phyloP scores from a whole-genome alignment of 1,139 yeast species.

The Candida albicans region DNA sequence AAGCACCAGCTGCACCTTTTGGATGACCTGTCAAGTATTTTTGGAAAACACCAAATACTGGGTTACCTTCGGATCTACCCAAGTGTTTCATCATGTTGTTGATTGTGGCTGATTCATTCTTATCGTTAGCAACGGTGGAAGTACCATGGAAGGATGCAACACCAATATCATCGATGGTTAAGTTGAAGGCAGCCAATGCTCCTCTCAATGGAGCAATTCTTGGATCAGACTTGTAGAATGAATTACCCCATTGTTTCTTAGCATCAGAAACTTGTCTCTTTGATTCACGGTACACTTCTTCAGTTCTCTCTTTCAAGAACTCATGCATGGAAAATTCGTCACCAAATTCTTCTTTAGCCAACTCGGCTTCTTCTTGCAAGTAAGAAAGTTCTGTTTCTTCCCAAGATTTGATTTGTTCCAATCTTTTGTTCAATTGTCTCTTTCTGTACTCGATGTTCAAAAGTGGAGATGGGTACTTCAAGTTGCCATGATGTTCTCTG shows the following conservation, averaged over 20 bases:
- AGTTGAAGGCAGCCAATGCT: constrained; percentile 88
- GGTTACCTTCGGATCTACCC: constrained; percentile 97
- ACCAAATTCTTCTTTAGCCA: constrained; percentile 70
- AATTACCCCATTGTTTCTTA: constrained; percentile 93
- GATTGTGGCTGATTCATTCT: constrained; percentile 92
- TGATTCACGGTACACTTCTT: constrained; percentile 85
- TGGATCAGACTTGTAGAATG: constrained; percentile 86
- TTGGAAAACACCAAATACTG: constrained; percentile 97
- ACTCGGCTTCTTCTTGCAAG: constrained; percentile 48
- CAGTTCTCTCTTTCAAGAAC: constrained; percentile 79
- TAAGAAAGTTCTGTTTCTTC: constrained; percentile 73
- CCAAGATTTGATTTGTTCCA: constrained; percentile 79
- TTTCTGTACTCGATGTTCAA: constrained; percentile 91
- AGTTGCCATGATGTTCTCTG: constrained; percentile 83
- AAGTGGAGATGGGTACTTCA: constrained; percentile 78
- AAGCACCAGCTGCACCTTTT: constrained; percentile 99
- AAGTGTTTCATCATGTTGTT: constrained; percentile 90
- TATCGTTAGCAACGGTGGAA: constrained; percentile 95
- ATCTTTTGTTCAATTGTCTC: constrained; percentile 83
- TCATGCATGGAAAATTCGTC: constrained; percentile 49
- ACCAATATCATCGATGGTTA: constrained; percentile 90
- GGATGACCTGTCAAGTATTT: constrained; percentile 99
- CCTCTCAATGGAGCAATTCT: constrained; percentile 97
- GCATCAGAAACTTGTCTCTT: constrained; percentile 84
- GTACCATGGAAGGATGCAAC: constrained; percentile 99